phyloP scores from a whole-genome alignment of 306 rosid species.

The Comarum palustre region DNA sequence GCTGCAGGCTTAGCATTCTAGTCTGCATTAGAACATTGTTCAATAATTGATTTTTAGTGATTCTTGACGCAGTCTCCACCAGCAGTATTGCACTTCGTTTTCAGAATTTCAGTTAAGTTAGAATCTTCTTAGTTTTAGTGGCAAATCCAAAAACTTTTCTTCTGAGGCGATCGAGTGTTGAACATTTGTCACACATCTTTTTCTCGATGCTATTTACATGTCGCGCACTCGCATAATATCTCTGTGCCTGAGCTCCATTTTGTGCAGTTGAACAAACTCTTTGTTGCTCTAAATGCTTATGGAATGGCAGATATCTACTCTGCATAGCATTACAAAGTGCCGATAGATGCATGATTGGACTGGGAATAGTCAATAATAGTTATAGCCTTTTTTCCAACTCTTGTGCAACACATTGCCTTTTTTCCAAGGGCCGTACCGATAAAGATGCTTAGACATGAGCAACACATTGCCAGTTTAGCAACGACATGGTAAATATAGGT shows the following conservation, averaged over 20 bases:
- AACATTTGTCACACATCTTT: background rate
- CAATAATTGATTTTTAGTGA: background rate
- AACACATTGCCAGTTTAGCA: background rate
- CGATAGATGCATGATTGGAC: background rate
- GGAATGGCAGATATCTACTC: background rate
- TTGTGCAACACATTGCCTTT: too few species aligned
- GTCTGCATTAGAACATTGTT: background rate
- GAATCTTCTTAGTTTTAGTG: background rate
- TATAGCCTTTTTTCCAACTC: background rate
- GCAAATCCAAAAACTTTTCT: background rate
- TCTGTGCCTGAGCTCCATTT: background rate
- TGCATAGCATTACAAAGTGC: background rate
- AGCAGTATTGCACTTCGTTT: background rate
- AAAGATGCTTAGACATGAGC: background rate
- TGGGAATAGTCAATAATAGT: background rate
- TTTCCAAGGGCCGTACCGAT: background rate
- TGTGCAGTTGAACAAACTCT: background rate
- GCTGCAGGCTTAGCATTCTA: conserved; percentile 7
- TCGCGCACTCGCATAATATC: background rate
- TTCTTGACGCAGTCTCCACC: conserved; percentile 16
- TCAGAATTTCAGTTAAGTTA: background rate
- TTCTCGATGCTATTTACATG: background rate
- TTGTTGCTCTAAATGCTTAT: background rate
- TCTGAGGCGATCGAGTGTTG: background rate
- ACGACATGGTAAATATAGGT: background rate